Conservation (phyloP, 2,329 filamentous ascomycete species). For the Emericellopsis cladophorae region DNA sequence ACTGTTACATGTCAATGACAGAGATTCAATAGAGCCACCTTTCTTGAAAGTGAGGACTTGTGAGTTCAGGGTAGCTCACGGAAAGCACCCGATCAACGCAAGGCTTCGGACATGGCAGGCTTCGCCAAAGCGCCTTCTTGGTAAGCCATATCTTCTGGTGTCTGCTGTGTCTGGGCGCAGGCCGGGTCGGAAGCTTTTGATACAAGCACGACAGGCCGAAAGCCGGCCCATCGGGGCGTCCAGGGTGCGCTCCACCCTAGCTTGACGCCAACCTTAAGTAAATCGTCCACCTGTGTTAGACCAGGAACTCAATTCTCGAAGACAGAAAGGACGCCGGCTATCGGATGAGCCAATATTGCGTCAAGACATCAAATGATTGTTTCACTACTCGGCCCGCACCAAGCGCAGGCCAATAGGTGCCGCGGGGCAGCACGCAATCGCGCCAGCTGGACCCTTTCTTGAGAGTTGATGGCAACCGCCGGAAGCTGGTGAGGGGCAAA, state of each 20-base stretch:
- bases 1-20: too few relatives aligned
- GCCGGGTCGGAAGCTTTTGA: not conserved
- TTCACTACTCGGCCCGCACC: not conserved
- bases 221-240: slow-evolving; percentile 2
- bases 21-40: too few relatives aligned
- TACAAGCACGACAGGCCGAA: slow-evolving; percentile 4
- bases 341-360: slow-evolving; percentile 3
- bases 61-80: too few relatives aligned
- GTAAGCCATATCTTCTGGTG: too few relatives aligned
- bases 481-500: not conserved
- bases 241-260: not conserved
- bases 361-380: slow-evolving; percentile 1
- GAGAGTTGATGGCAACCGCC: not conserved
- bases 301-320: not conserved
- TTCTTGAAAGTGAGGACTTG: too few relatives aligned
- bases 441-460: not conserved
- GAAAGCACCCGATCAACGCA: too few relatives aligned
- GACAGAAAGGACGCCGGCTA: slow-evolving; percentile 1
- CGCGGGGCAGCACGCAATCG: slow-evolving; percentile 4
- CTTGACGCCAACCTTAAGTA: not conserved
- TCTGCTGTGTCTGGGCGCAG: not conserved
- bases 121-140: too few relatives aligned
- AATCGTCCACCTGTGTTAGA: not conserved
- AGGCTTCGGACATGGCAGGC: too few relatives aligned
- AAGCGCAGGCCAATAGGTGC: not conserved